A percentile compares a stretch with the other conserved stretches of the same genome.
phyloP scores from a whole-genome alignment of 2,329 filamentous ascomycete genomes.

The Cladosporium sp. region DNA sequence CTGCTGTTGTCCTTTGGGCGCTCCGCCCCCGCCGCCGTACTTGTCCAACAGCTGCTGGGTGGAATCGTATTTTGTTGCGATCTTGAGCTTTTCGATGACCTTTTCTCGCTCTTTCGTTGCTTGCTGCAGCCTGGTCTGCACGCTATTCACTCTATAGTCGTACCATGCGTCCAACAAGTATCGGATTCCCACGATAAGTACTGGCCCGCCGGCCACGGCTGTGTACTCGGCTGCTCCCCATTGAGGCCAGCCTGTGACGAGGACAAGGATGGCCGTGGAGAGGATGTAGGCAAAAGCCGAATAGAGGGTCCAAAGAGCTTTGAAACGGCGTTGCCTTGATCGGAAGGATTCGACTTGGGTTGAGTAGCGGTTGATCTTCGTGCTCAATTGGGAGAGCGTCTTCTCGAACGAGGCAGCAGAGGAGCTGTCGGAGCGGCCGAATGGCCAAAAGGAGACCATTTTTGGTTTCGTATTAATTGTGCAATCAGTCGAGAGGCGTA shows the following conservation, averaged over 20 bases:
- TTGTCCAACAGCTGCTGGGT: slow-evolving; percentile 91
- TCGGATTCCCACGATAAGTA: slow-evolving; percentile 68
- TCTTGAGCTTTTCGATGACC: slow-evolving; percentile 91
- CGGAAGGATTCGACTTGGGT: slow-evolving; percentile 68
- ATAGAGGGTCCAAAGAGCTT: slow-evolving; percentile 85
- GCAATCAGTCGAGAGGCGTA: not conserved
- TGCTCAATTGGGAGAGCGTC: slow-evolving; percentile 72
- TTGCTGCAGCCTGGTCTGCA: slow-evolving; percentile 65
- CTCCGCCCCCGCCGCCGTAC: slow-evolving; percentile 63
- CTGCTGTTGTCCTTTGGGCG: slow-evolving; percentile 35
- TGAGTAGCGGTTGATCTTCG: slow-evolving; percentile 73
- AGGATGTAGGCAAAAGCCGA: slow-evolving; percentile 86
- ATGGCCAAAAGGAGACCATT: slow-evolving; percentile 86
- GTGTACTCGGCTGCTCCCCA: slow-evolving; percentile 75
- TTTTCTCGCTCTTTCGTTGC: slow-evolving; percentile 73
- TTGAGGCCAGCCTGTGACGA: slow-evolving; percentile 79
- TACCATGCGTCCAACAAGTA: slow-evolving; percentile 65
- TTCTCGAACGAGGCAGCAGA: slow-evolving; percentile 93
- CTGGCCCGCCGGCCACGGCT: slow-evolving; percentile 69
- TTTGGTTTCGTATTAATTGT: not conserved
- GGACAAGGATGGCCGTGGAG: slow-evolving; percentile 71
- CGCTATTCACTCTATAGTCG: slow-evolving; percentile 70
- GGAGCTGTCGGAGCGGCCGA: slow-evolving; percentile 74
- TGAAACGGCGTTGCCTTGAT: slow-evolving; percentile 68
- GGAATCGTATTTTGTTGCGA: slow-evolving; percentile 91